Percentiles rank a stretch among this genome's conserved stretches.
Evolutionary conservation across 176 grass and related monocot species (phyloP).

Genomic region (Alloteropsis semialata): DNA sequence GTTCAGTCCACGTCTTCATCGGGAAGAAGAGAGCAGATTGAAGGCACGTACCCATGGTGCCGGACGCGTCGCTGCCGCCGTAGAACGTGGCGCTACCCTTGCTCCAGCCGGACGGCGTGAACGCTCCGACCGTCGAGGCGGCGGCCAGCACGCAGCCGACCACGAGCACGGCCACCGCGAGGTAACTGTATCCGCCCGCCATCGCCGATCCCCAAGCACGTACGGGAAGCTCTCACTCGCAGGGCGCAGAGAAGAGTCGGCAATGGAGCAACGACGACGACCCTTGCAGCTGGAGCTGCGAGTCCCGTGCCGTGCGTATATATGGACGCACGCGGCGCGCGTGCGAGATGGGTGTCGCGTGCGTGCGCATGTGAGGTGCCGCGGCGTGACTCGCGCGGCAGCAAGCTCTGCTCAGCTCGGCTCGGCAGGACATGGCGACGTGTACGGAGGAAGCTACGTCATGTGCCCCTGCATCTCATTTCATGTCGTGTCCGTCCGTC

Average conservation of each 20-base stretch:
- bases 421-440: too few relatives aligned
- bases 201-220: too few relatives aligned
- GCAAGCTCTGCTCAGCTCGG: not conserved
- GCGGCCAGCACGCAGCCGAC: not conserved
- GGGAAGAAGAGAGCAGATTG: not conserved
- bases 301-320: not conserved
- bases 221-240: too few relatives aligned
- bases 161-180: not conserved
- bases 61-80: conserved; percentile 24
- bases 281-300: not conserved
- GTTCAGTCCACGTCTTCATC: too few relatives aligned
- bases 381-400: not conserved
- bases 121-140: not conserved
- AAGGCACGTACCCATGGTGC: conserved; percentile 11
- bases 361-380: not conserved
- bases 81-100: conserved; percentile 24
- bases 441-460: not conserved
- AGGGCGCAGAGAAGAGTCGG: too few relatives aligned
- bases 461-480: not conserved
- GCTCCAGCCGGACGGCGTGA: not conserved
- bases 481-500: not conserved
- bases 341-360: not conserved
- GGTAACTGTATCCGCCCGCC: not conserved
- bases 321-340: not conserved
- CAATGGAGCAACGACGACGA: not conserved